These are phyloP conservation scores for Isabelozyma heimii DNA, from an alignment of 805 yeast genomes.

Conservation along the genomic window DNA sequence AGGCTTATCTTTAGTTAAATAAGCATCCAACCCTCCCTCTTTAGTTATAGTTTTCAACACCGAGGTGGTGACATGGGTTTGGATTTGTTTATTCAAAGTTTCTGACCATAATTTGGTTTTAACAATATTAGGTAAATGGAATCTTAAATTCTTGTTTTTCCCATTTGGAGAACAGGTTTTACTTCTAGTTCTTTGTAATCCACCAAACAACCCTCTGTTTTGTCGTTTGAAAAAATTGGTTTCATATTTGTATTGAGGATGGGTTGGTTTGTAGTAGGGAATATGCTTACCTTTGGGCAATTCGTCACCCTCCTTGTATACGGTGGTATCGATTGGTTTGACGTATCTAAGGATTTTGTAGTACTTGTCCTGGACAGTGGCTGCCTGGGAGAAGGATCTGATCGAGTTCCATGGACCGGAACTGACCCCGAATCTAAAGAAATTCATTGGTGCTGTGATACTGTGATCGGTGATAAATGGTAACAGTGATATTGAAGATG, in stretches of 20 bases:
- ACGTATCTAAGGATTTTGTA: slow-evolving; percentile 38
- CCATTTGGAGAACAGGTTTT: slow-evolving; percentile 74
- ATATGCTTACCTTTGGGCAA: slow-evolving; percentile 22
- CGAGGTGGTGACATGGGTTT: slow-evolving; percentile 66
- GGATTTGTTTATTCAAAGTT: slow-evolving; percentile 54
- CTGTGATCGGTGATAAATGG: neutral
- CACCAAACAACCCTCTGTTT: slow-evolving; percentile 89
- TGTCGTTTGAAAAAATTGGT: slow-evolving; percentile 77
- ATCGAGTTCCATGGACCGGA: neutral
- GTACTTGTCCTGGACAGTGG: slow-evolving; percentile 28
- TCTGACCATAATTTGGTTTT: slow-evolving; percentile 82
- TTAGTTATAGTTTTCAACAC: slow-evolving; percentile 84
- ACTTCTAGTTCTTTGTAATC: slow-evolving; percentile 74
- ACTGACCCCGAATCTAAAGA: neutral
- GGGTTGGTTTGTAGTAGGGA: slow-evolving; percentile 17
- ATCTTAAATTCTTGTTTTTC: slow-evolving; percentile 66
- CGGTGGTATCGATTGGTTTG: slow-evolving; percentile 33
- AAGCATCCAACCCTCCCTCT: slow-evolving; percentile 94
- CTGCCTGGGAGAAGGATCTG: neutral
- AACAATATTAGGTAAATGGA: slow-evolving; percentile 80
- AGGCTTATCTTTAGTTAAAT: slow-evolving; percentile 79
- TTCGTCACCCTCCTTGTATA: slow-evolving; percentile 36
- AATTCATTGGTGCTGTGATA: neutral
- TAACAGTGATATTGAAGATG: neutral
- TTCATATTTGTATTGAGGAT: slow-evolving; percentile 51